Evolutionary conservation across 2,329 filamentous ascomycete species (phyloP).

Genomic region (Cladophialophora immunda): DNA sequence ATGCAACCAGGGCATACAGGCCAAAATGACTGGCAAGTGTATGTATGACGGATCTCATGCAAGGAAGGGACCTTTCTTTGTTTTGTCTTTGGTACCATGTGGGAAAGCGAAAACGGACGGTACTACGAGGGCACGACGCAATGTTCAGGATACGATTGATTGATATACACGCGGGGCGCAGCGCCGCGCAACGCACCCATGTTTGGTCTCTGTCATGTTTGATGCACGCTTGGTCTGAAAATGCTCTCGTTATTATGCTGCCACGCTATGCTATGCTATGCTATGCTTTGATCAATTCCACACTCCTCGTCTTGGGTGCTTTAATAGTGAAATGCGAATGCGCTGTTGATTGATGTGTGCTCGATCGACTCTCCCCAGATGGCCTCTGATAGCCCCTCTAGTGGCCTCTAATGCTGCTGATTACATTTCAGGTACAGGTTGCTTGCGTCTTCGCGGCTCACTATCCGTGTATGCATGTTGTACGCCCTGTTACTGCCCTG

Average conservation of each 20-base stretch:
- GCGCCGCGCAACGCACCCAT: neutral
- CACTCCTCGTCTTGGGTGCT: too few species aligned
- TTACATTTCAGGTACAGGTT: too few species aligned
- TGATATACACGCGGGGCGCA: neutral
- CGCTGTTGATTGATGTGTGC: too few species aligned
- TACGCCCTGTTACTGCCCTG: too few species aligned
- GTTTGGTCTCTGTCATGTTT: neutral
- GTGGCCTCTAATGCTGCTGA: too few species aligned
- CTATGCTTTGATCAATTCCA: too few species aligned
- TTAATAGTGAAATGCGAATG: too few species aligned
- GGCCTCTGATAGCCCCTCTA: too few species aligned
- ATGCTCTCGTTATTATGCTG: neutral
- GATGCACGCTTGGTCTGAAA: too few species aligned
- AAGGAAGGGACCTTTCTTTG: constrained; percentile 1
- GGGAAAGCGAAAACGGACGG: constrained; percentile 1
- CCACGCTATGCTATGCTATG: neutral
- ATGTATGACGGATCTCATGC: neutral
- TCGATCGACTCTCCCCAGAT: too few species aligned
- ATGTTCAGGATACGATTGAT: neutral
- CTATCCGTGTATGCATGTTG: too few species aligned
- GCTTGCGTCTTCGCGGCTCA: too few species aligned
- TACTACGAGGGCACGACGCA: neutral
- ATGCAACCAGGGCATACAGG: neutral
- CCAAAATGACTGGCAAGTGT: neutral
- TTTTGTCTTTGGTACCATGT: neutral